Conservation (phyloP, 1,139 yeast genomes). For the Sugiyamaella sp. region DNA sequence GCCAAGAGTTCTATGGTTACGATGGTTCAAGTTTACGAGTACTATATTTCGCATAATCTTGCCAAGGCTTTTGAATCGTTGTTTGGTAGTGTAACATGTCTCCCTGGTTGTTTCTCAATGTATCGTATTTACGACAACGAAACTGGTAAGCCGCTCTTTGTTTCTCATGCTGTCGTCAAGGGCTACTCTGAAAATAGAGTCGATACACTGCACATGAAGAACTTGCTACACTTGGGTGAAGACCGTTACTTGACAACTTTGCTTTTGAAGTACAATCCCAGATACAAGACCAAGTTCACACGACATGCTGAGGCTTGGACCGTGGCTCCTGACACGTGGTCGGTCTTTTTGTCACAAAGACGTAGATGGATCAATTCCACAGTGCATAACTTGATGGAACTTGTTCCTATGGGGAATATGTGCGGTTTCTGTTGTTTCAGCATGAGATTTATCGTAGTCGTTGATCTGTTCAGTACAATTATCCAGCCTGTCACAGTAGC, state of each 20-base stretch:
- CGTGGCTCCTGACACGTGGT: slow-evolving; percentile 50
- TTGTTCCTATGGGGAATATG: slow-evolving; percentile 46
- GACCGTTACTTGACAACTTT: slow-evolving; percentile 49
- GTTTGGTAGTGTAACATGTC: slow-evolving; percentile 49
- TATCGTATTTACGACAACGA: slow-evolving; percentile 44
- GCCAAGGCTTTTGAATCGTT: slow-evolving; percentile 48
- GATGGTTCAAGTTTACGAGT: slow-evolving; percentile 50
- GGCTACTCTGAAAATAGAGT: slow-evolving; percentile 46
- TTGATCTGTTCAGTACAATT: slow-evolving; percentile 46
- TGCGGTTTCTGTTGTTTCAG: slow-evolving; percentile 51
- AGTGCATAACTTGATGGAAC: slow-evolving; percentile 47
- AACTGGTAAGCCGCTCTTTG: slow-evolving; percentile 46
- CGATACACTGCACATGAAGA: slow-evolving; percentile 48
- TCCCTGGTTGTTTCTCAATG: slow-evolving; percentile 49
- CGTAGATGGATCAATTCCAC: slow-evolving; percentile 52
- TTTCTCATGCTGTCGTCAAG: slow-evolving; percentile 44
- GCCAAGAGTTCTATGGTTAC: slow-evolving; percentile 46
- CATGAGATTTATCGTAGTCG: slow-evolving; percentile 47
- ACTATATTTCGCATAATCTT: slow-evolving; percentile 48
- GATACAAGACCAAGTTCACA: slow-evolving; percentile 45
- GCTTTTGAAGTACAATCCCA: slow-evolving; percentile 45
- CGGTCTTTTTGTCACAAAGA: slow-evolving; percentile 48
- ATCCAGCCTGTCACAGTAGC: slow-evolving; percentile 49
- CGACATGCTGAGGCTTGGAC: slow-evolving; percentile 48
- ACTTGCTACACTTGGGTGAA: slow-evolving; percentile 48